These are phyloP conservation scores for Phytomonas sp. DNA, from an alignment of 208 protist species.

Conservation along the genomic window DNA sequence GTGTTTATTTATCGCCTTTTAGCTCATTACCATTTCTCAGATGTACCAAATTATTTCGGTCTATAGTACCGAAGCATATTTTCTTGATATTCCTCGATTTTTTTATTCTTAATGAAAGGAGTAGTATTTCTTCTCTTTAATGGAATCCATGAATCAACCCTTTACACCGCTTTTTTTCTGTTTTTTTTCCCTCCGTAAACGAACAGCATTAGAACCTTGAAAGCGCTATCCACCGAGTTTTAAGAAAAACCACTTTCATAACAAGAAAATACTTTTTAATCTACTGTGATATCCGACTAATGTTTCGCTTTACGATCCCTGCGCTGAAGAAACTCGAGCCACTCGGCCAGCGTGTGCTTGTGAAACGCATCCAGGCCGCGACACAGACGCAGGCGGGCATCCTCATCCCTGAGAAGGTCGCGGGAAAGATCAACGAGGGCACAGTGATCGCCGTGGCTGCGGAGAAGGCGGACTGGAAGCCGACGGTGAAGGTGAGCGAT, in stretches of 20 bases:
- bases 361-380: constrained; percentile 79
- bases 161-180: neutral
- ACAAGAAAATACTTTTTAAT: neutral
- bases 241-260: neutral
- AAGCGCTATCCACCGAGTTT: neutral
- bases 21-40: neutral
- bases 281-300: constrained; percentile 12
- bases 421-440: constrained; percentile 89
- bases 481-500: constrained; percentile 85
- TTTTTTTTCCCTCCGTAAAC: constrained; percentile 10
- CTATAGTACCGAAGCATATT: neutral
- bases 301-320: constrained; percentile 72
- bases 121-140: neutral
- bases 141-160: neutral
- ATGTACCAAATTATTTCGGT: neutral
- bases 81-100: neutral
- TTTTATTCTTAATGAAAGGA: neutral
- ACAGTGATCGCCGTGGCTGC: constrained; percentile 84
- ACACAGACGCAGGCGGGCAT: constrained; percentile 91
- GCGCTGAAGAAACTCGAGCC: constrained; percentile 85
- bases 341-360: constrained; percentile 84
- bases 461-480: constrained; percentile 86
- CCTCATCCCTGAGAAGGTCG: constrained; percentile 90
- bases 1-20: neutral
- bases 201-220: neutral